Evolutionary conservation across 768 basidiomycete genomes (phyloP), one percentile per base, ranked within the genome.

Genomic region (Pholiota molesta): DNA sequence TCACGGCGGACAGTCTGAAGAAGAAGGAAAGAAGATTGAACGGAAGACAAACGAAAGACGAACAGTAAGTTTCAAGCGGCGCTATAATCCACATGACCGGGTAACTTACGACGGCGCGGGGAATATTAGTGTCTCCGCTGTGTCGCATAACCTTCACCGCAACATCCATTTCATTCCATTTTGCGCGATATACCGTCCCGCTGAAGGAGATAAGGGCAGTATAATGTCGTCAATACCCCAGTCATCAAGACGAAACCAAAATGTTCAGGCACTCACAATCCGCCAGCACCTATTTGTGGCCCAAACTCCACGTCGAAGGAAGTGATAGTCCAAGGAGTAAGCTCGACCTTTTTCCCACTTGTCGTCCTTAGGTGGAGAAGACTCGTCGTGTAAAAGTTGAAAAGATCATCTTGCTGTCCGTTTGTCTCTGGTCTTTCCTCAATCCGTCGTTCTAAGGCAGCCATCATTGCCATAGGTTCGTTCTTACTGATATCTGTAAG

Each of bases 231-330:
- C 13, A 5, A 37, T 14, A 5, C n/a, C 17, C 3, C 5, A 8
- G 16, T 6, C 19, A 13, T 13, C 10, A 39, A 45, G 26, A 26
- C 26, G 6, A 17, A 40, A 17, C 39, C 11, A 56, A 28, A 52
- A 26, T 16, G 5, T 16, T 31, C 3, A 31, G 6, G 31, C 9
- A 66, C 69, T 17, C 47, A 69, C 70, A 74, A 74, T 28, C 68
- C 72, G 7, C 73, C 73, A 17, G 65, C 26, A 5, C 72, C 73
- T 44, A 73, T 71, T 47, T 61, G 51, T 7, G 56, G 59, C 6
- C 67, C 68, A 47, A 68, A 57, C 3, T 72, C 71, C 19, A 74
- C 69, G 17, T 73, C 72, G 37, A 71, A 68, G 2, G 68, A 57
- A 28, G 68, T 69, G 39, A 74, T 68, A 5, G 66, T 65, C 72